Evolutionary conservation across 805 yeast species (phyloP), one percentile per base, ranked within the genome.

Genomic region (Saccharomyces eubayanus): DNA sequence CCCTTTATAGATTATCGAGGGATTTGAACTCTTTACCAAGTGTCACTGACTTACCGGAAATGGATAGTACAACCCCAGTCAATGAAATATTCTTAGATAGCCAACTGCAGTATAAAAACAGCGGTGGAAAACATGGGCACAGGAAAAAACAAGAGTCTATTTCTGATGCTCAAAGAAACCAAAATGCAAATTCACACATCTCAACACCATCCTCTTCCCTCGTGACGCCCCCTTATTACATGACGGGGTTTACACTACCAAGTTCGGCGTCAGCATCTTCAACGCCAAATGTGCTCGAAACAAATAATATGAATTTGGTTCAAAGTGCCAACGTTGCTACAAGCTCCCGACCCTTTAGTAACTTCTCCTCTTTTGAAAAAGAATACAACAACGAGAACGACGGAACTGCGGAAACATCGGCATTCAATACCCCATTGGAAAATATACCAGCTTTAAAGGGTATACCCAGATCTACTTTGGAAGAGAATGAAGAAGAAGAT

Each of bases 81-180:
- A 59, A 59, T 31, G 61, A 60, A 47, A 48, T 65, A 5, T 66
- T 52, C 51, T 47, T 66, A 31, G 71, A 67, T 53, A 50, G 62
- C 11, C 68, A 65, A 29, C 46, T 53, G 1, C 12, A 49, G 45
- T 21, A 49, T 45, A 48, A 58, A 51, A 49, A 40, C 28, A 48
- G 48, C 41, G 40, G 51, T 9, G 46, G 31, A 16, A 57, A 52
- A 47, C 46, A 48, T 16, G 61, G 58, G 6, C 70, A 67, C 47
- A 62, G 56, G 53, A 64, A 59, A 43, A 67, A 67, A 48, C 71
- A 68, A 53, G 69, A 65, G 47, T 67, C 72, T 2, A 59, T 68
- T 8, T 62, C 70, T 1, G 72, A 68, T 21, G 45, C 58, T 27
- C 48, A 53, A 29, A 52, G 57, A 24, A 50, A 30, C 6, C 28